Percentiles rank a stretch among this genome's conserved stretches.
Evolutionary conservation across 2,329 filamentous ascomycete genomes (phyloP).

Genomic region (Trichoderma sp.): DNA sequence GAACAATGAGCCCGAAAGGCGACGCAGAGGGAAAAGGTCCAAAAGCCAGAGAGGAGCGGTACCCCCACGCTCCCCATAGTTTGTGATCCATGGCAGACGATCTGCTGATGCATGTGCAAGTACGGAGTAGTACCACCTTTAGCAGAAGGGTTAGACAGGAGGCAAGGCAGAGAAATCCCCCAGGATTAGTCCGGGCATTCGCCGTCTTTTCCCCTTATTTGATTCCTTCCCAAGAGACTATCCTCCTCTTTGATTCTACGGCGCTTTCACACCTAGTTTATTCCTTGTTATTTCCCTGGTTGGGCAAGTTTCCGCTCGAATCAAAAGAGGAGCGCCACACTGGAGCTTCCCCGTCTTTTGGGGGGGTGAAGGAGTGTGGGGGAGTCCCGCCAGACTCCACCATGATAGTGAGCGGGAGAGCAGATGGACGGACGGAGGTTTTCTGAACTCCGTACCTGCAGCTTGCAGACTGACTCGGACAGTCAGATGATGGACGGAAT

Average conservation of each 20-base stretch:
- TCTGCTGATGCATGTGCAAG: conserved; percentile 9
- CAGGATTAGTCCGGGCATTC: not conserved
- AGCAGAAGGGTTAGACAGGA: too few species aligned
- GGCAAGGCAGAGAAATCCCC: not conserved
- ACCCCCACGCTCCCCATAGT: conserved; percentile 24
- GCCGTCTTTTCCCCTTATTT: not conserved
- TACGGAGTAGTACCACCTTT: not conserved
- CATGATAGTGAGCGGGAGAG: too few species aligned
- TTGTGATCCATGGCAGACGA: not conserved
- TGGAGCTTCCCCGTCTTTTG: conserved; percentile 4
- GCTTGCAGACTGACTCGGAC: not conserved
- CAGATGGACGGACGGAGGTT: too few species aligned
- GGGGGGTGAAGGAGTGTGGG: conserved; percentile 12
- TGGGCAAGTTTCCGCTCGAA: not conserved
- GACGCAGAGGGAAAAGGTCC: too few species aligned
- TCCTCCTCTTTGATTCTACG: too few species aligned
- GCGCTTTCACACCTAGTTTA: conserved; percentile 4
- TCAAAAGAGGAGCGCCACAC: conserved; percentile 3
- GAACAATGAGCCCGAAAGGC: not conserved
- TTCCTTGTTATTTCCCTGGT: not conserved
- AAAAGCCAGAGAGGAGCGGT: not conserved
- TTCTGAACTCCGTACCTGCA: not conserved
- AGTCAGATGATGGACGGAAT: too few species aligned
- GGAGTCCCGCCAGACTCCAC: conserved; percentile 15
- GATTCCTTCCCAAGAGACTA: too few species aligned